Evolutionary conservation across 108 stramenopile genomes (phyloP).

Genomic region (Skeletonema menzelii): DNA sequence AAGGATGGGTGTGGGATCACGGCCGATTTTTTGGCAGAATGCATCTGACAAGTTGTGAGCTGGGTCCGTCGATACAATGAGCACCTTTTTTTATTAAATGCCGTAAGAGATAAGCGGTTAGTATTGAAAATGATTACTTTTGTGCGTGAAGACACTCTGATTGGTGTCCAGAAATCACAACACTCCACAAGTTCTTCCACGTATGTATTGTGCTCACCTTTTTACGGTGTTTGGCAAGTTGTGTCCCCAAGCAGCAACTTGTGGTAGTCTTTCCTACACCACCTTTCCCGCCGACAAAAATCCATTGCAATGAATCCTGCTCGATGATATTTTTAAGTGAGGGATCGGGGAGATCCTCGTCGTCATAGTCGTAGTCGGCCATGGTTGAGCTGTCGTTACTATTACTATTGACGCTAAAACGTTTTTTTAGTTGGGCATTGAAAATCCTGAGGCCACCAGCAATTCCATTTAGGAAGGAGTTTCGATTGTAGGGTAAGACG

Average conservation of each 20-base stretch:
- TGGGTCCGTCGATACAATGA: constrained; percentile 97
- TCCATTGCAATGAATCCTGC: constrained; percentile 96
- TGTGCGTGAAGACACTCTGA: background rate
- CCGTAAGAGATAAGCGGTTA: background rate
- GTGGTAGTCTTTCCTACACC: constrained; percentile 99
- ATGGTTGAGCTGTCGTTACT: constrained; percentile 8
- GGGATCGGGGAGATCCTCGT: constrained; percentile 85
- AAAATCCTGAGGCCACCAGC: background rate
- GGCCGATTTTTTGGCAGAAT: constrained; percentile 98
- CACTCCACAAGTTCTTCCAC: constrained; percentile 16
- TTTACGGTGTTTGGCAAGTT: constrained; percentile 83
- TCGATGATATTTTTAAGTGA: constrained; percentile 95
- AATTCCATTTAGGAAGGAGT: background rate
- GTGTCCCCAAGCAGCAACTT: constrained; percentile 93
- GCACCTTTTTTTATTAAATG: constrained; percentile 51
- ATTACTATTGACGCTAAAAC: too few relatives aligned
- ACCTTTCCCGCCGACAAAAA: constrained; percentile 99
- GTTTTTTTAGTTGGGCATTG: too few relatives aligned
- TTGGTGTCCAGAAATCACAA: background rate
- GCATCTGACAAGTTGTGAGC: constrained; percentile 99
- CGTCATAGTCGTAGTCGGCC: constrained; percentile 61
- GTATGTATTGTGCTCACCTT: constrained; percentile 55
- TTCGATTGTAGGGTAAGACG: too few relatives aligned
- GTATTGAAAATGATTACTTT: background rate
- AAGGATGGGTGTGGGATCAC: constrained; percentile 95